These are phyloP conservation scores for Tylopilus subfusipes DNA, from an alignment of 768 basidiomycete genomes.

Conservation along the genomic window DNA sequence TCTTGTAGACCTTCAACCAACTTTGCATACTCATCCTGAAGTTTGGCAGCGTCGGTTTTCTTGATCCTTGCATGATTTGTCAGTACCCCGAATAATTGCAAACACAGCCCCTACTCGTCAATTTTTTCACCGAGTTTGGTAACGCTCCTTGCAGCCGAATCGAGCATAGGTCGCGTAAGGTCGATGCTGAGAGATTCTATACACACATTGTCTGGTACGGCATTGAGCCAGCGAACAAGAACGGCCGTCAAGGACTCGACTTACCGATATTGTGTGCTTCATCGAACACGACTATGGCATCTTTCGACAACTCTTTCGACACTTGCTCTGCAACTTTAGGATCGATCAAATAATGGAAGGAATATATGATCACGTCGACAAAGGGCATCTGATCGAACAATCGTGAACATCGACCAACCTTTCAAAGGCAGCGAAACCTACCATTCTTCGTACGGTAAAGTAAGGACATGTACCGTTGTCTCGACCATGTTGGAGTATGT, in stretches of 20 bases:
- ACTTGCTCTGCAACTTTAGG: slow-evolving; percentile 99
- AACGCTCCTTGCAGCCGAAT: slow-evolving; percentile 88
- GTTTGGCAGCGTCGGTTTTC: slow-evolving; percentile 83
- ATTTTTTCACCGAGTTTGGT: slow-evolving; percentile 85
- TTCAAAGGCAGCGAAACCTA: slow-evolving; percentile 33
- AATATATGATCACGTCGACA: slow-evolving; percentile 95
- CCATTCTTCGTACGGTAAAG: slow-evolving; percentile 95
- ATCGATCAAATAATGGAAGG: slow-evolving; percentile 97
- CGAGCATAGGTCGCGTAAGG: slow-evolving; percentile 94
- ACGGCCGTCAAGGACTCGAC: slow-evolving; percentile 13
- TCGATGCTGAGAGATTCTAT: slow-evolving; percentile 98
- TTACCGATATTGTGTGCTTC: slow-evolving; percentile 98
- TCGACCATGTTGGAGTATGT: slow-evolving; percentile 83
- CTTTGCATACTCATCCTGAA: slow-evolving; percentile 95
- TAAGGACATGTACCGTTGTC: slow-evolving; percentile 90
- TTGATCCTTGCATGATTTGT: slow-evolving; percentile 66
- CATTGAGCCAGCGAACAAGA: slow-evolving; percentile 1
- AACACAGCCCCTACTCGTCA: slow-evolving; percentile 67
- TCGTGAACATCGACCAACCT: not conserved
- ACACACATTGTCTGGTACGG: slow-evolving; percentile 83
- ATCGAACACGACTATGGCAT: slow-evolving; percentile 98
- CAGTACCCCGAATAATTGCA: not conserved
- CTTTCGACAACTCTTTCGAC: slow-evolving; percentile 95
- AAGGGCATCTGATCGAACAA: slow-evolving; percentile 78
- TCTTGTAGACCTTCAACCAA: slow-evolving; percentile 93